phyloP scores from a whole-genome alignment of 148 eudicot genomes.

The Rhododendron williamsianum region DNA sequence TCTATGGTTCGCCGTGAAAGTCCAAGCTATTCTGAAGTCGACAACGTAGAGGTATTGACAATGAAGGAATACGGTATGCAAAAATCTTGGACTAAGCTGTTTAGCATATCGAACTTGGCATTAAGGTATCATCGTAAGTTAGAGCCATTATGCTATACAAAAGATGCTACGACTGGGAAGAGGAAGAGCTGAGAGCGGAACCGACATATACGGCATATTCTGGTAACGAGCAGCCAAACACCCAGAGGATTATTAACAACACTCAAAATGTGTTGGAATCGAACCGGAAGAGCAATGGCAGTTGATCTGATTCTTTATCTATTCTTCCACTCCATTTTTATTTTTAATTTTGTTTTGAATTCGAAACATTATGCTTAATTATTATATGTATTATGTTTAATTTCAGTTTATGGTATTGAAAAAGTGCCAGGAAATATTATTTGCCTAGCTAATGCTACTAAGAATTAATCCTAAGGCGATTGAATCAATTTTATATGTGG shows the following conservation, averaged over 20 bases:
- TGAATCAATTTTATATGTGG: too few species aligned
- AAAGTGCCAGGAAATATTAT: background rate
- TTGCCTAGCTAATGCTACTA: too few species aligned
- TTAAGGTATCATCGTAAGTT: background rate
- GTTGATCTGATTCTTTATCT: background rate
- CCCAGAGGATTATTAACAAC: background rate
- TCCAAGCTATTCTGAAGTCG: background rate
- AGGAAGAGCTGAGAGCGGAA: too few species aligned
- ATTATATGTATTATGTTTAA: too few species aligned
- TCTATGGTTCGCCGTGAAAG: background rate
- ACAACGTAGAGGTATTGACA: background rate
- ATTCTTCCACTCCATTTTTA: background rate
- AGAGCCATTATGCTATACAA: background rate
- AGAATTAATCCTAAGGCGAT: too few species aligned
- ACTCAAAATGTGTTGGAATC: too few species aligned
- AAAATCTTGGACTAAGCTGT: background rate
- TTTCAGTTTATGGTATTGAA: background rate
- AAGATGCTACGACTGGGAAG: background rate
- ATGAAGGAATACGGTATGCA: constrained; percentile 3
- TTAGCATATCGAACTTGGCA: background rate
- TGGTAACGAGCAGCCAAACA: background rate
- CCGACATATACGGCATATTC: background rate
- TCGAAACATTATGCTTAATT: background rate
- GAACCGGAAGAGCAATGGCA: too few species aligned
- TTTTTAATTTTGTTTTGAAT: too few species aligned